Conservation (phyloP, 2,329 filamentous ascomycete species). For the Pseudogymnoascus destructans region DNA sequence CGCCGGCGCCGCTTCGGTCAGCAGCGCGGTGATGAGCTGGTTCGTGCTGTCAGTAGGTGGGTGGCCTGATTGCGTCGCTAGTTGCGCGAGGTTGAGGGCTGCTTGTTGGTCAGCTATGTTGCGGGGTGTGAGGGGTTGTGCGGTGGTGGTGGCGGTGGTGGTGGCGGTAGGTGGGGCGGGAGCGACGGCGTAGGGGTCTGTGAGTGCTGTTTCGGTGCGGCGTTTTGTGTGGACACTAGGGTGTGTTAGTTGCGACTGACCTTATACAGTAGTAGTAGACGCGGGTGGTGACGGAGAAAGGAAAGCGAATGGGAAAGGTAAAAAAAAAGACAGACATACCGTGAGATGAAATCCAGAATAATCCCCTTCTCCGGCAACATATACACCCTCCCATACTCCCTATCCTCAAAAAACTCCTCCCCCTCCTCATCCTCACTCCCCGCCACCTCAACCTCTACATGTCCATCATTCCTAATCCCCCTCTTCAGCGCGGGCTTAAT, state of each 20-base stretch:
- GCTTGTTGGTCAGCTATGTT: constrained; percentile 48
- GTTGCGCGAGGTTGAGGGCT: constrained; percentile 48
- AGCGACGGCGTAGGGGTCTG: background rate
- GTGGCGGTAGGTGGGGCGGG: constrained; percentile 8
- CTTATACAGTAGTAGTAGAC: too few species aligned
- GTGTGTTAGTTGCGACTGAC: constrained; percentile 16
- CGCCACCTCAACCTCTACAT: constrained; percentile 56
- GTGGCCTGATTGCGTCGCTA: constrained; percentile 36
- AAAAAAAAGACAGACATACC: constrained; percentile 31
- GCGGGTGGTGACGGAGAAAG: background rate
- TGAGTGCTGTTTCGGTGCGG: background rate
- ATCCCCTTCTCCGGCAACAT: constrained; percentile 51
- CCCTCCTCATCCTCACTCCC: constrained; percentile 37
- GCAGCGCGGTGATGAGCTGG: constrained; percentile 39
- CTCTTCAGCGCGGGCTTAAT: constrained; percentile 44
- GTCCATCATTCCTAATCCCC: constrained; percentile 57
- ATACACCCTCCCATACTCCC: constrained; percentile 51
- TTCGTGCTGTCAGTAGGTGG: constrained; percentile 34
- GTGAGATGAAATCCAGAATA: constrained; percentile 57
- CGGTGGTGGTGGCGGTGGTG: constrained; percentile 16
- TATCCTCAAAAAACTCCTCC: constrained; percentile 43
- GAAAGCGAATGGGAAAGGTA: background rate
- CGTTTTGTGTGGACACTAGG: constrained; percentile 14
- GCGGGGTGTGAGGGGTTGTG: constrained; percentile 16
- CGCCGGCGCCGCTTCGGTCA: constrained; percentile 28